Base-by-base conservation (phyloP, 345 rosid species). In the Physaria fendleri region DNA sequence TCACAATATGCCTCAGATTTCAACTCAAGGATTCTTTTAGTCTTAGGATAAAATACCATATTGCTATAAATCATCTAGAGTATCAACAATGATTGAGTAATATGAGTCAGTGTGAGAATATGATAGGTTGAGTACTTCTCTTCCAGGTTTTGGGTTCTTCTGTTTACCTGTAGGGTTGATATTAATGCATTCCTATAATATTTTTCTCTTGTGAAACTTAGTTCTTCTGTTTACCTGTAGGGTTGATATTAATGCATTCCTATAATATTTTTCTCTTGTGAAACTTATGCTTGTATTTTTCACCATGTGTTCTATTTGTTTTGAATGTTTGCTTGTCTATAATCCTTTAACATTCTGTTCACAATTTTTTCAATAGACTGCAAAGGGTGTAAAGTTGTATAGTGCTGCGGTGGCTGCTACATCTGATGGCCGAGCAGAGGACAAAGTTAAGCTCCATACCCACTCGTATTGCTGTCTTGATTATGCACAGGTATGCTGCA, bases 381-480 rank as follows among this genome's bases (percentile, higher is more conserved):
- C 97, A 45, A 83, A 85, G 73, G 81, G 85, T 64, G 95, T 82
- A 33, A 84, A 89, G 84, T 54, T 80, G 51, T 78, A 80, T 68
- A 93, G 84, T 74, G 86, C 74, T 65, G 95, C 95, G 17, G 79
- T 89, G 28, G 85, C 94, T 63, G 87, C 86, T 43, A 81, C 85
- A 39, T 74, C 71, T 44, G 88, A 83, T 60, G 81, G 78, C 52
- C 81, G 86, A 69, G 90, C 88, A 42, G 97, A 83, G 9, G 97
- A 88, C 61, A 92, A 88, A 77, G 69, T 80, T 69, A 93, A 93
- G 80, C 54, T 82, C 60, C 94, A 89, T 56, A 85, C 94, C 4
- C 95, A 87, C 60, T 85, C 94, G 5, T 93, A 93, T 62, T 89
- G 95, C 69, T 87, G 97, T 76, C 78, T 89, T 24, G 89, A 93